phyloP scores from a whole-genome alignment of 768 basidiomycete species.

The Rhizopogon sp. region DNA sequence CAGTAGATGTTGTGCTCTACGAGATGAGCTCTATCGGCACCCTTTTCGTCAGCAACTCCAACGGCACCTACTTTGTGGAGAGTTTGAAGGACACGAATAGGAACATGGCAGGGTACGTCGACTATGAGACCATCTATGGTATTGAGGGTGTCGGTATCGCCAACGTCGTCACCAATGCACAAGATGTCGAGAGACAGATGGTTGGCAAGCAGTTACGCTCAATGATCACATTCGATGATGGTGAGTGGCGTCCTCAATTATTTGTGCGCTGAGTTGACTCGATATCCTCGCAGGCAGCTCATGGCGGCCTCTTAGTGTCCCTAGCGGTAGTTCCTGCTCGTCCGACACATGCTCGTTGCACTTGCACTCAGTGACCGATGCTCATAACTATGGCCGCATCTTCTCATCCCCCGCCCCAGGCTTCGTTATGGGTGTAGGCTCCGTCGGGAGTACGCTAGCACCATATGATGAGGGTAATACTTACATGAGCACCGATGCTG shows the following conservation, averaged over 20 bases:
- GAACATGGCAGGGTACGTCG: conserved; percentile 84
- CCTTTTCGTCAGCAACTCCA: conserved; percentile 91
- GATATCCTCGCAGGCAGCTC: conserved; percentile 41
- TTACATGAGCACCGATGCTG: conserved; percentile 88
- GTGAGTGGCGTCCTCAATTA: conserved; percentile 22
- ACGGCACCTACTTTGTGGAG: conserved; percentile 93
- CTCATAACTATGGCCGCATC: conserved; percentile 90
- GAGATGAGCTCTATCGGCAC: conserved; percentile 71
- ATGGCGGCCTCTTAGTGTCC: conserved; percentile 69
- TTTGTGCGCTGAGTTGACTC: neutral
- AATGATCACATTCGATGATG: conserved; percentile 87
- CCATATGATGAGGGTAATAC: conserved; percentile 88
- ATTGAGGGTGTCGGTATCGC: conserved; percentile 89
- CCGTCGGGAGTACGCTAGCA: conserved; percentile 61
- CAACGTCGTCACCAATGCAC: conserved; percentile 79
- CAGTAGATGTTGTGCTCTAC: conserved; percentile 86
- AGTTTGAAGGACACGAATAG: conserved; percentile 90
- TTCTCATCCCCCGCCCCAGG: conserved; percentile 96
- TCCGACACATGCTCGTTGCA: conserved; percentile 73
- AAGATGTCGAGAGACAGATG: conserved; percentile 72
- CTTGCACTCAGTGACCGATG: conserved; percentile 85
- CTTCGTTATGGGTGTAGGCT: conserved; percentile 95
- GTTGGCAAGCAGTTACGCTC: conserved; percentile 73
- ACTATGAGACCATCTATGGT: conserved; percentile 85
- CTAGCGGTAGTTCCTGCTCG: conserved; percentile 47